phyloP scores from a whole-genome alignment of 1,284 basidiomycete genomes.

The Termitomyces sp. region DNA sequence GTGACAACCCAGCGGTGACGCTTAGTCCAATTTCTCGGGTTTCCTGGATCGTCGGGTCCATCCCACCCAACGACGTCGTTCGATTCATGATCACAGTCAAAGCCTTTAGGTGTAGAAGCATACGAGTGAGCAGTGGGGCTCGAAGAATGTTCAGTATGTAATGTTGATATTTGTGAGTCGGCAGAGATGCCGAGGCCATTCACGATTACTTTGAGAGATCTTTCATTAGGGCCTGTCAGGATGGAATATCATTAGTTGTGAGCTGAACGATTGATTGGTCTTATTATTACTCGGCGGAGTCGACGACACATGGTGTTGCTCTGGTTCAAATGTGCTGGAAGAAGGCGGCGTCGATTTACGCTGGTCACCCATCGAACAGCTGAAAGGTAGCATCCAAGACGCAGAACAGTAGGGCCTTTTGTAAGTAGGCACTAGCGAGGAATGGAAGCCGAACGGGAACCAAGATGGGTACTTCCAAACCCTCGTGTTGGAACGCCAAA shows the following conservation, averaged over 20 bases:
- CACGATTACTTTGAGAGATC: neutral
- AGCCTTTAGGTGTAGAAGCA: neutral
- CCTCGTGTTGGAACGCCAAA: neutral
- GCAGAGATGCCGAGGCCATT: neutral
- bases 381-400: neutral
- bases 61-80: slow-evolving; percentile 22
- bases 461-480: neutral
- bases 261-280: neutral
- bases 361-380: neutral
- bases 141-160: slow-evolving; percentile 4
- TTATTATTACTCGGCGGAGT: neutral
- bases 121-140: slow-evolving; percentile 1
- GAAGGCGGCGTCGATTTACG: neutral
- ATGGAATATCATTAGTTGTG: neutral
- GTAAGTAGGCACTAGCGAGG: neutral
- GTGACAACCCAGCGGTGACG: slow-evolving; percentile 25
- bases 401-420: neutral
- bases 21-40: slow-evolving; percentile 28
- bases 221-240: neutral
- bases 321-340: neutral
- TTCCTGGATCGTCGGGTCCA: slow-evolving; percentile 23
- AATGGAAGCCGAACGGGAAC: neutral
- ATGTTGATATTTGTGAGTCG: slow-evolving; percentile 11
- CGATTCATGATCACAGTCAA: neutral
- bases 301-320: neutral